Conservation (phyloP, 176 grass and related monocot genomes). For the Ampelocalamus luodianensis region DNA sequence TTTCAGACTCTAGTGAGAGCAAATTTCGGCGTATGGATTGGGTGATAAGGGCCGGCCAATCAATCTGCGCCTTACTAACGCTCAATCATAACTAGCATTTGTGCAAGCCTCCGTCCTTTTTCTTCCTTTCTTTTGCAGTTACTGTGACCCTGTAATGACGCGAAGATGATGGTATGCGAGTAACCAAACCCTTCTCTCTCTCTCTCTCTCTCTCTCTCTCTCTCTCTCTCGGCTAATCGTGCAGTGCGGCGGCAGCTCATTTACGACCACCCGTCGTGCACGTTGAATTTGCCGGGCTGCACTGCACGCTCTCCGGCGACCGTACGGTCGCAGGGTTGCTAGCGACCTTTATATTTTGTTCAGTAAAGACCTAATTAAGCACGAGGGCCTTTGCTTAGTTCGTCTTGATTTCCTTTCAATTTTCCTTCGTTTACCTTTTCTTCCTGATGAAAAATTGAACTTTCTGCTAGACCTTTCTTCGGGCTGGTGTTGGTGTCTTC, state of each 20-base stretch:
- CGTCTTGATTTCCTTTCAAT: background rate
- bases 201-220: background rate
- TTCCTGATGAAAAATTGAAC: slow-evolving; percentile 22
- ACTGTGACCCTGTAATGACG: slow-evolving; percentile 37
- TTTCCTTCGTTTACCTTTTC: background rate
- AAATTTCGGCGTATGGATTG: slow-evolving; percentile 14
- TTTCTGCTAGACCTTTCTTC: background rate
- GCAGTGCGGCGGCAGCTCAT: background rate
- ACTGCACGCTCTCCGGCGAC: slow-evolving; percentile 30
- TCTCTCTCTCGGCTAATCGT: background rate
- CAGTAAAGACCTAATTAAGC: background rate
- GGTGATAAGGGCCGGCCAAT: background rate
- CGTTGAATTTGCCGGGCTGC: slow-evolving; percentile 12
- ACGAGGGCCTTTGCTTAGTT: background rate
- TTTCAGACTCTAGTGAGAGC: slow-evolving; percentile 18
- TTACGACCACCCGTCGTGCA: background rate
- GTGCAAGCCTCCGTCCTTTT: background rate
- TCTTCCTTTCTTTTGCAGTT: background rate
- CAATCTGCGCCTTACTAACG: background rate
- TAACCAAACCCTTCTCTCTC: background rate
- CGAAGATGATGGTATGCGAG: slow-evolving; percentile 14
- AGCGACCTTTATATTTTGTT: background rate
- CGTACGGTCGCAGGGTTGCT: slow-evolving; percentile 16
- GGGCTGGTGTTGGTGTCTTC: background rate
- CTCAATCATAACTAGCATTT: slow-evolving; percentile 29